A percentile compares a stretch with the other conserved stretches of the same genome.
These are phyloP conservation scores for Syncephalis fuscata DNA, from an alignment of 371 early-diverging fungal genomes.

Conservation along the genomic window DNA sequence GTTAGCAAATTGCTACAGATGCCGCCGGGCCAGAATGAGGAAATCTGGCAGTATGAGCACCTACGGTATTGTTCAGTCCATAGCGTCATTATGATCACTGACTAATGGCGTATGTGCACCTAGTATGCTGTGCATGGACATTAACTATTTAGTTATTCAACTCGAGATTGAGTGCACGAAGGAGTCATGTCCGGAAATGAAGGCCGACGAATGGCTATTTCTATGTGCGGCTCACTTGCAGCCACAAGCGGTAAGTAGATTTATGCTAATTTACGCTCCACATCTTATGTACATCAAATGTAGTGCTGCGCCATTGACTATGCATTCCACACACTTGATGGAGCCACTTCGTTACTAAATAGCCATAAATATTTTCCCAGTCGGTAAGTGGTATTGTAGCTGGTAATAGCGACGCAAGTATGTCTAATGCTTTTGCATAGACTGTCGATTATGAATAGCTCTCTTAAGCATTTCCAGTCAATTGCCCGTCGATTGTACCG, in stretches of 20 bases:
- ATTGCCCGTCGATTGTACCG: conserved; percentile 83
- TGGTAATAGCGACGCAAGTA: background rate
- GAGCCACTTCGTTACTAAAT: conserved; percentile 64
- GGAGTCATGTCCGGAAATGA: conserved; percentile 80
- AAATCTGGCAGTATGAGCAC: conserved; percentile 84
- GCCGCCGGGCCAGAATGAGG: conserved; percentile 47
- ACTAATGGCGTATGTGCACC: background rate
- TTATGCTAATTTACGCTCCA: background rate
- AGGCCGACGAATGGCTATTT: conserved; percentile 80
- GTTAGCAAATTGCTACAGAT: conserved; percentile 35
- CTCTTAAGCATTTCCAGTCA: conserved; percentile 67
- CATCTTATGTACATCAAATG: background rate
- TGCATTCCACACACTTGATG: conserved; percentile 81
- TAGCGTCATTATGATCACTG: background rate
- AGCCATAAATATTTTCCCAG: conserved; percentile 61
- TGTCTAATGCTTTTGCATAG: conserved; percentile 14
- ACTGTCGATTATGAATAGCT: conserved; percentile 49
- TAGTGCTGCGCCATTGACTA: conserved; percentile 90
- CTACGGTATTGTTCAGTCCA: conserved; percentile 22
- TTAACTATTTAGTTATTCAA: conserved; percentile 56
- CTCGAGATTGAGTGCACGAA: conserved; percentile 64
- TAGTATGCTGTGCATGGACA: conserved; percentile 66
- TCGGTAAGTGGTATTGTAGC: conserved; percentile 24
- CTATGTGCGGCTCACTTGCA: conserved; percentile 83
- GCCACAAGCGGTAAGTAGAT: conserved; percentile 45